A percentile compares a stretch with the other conserved stretches of the same genome.
Conservation (phyloP, 139 green algal species). For the Parachlorella kessleri region DNA sequence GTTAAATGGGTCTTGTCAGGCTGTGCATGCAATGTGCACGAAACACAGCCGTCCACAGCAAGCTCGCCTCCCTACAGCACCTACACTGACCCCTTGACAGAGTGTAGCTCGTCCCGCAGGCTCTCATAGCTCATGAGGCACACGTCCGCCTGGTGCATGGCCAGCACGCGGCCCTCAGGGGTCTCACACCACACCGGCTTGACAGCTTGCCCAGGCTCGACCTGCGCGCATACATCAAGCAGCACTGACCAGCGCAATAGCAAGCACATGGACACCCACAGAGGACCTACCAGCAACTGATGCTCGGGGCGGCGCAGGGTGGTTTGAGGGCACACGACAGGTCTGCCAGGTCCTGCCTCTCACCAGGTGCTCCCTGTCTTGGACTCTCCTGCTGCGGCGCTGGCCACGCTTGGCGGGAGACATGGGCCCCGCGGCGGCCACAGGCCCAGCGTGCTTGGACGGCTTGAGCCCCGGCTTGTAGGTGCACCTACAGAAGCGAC, state of each 20-base stretch:
- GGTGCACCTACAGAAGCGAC: background rate
- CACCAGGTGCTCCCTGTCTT: background rate
- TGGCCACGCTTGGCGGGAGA: background rate
- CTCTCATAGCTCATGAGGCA: slow-evolving; percentile 47
- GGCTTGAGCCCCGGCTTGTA: background rate
- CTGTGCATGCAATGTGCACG: no score
- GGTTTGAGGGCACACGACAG: no score
- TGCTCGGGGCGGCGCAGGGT: no score
- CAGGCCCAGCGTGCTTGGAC: background rate
- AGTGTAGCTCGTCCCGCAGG: slow-evolving; percentile 1
- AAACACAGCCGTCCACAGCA: no score
- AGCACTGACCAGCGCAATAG: background rate
- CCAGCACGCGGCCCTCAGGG: slow-evolving; percentile 7
- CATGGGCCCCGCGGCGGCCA: no score
- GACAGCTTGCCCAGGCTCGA: background rate
- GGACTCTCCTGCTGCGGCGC: background rate
- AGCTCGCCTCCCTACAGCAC: no score
- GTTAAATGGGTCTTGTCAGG: no score
- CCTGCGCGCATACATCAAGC: background rate
- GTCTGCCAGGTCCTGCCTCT: no score
- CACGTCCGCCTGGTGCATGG: slow-evolving; percentile 47
- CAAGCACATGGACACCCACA: background rate
- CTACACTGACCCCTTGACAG: no score
- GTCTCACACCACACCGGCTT: background rate
- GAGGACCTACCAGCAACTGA: background rate